A percentile compares a stretch with the other conserved stretches of the same genome.
Conservation (phyloP, 2,329 filamentous ascomycete species). For the Allantophomopsis lycopodina region DNA sequence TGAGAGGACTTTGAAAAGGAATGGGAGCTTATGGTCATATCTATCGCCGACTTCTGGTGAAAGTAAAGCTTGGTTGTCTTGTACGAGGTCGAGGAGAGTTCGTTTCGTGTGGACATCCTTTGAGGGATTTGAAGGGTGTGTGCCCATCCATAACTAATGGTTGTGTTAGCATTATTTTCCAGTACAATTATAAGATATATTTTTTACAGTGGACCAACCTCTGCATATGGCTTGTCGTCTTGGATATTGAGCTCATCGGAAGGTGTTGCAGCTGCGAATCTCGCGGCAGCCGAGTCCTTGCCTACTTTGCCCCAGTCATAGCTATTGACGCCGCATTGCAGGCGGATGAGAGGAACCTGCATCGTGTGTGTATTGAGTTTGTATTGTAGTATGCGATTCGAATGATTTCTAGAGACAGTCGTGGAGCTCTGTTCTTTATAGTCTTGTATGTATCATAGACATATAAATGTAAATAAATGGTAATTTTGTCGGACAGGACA, state of each 20-base stretch:
- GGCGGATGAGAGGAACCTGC: slow-evolving; percentile 63
- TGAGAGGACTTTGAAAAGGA: slow-evolving; percentile 95
- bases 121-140: slow-evolving; percentile 89
- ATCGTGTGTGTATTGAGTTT: slow-evolving; percentile 4
- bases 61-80: slow-evolving; percentile 75
- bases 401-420: no score
- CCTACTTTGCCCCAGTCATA: slow-evolving; percentile 99
- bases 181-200: neutral
- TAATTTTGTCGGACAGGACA: no score
- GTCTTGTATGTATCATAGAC: no score
- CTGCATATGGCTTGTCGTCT: slow-evolving; percentile 83
- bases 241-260: slow-evolving; percentile 63
- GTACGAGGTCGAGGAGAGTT: slow-evolving; percentile 73
- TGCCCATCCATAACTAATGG: slow-evolving; percentile 91
- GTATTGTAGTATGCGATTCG: no score
- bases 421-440: no score
- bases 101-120: slow-evolving; percentile 76
- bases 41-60: slow-evolving; percentile 57
- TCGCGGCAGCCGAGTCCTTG: slow-evolving; percentile 73
- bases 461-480: no score
- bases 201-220: slow-evolving; percentile 37
- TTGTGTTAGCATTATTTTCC: neutral
- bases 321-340: slow-evolving; percentile 89
- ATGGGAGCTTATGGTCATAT: slow-evolving; percentile 76
- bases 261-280: slow-evolving; percentile 76